Base-by-base conservation (phyloP, 169 alveolate genomes). In the Plasmodium sp. region DNA sequence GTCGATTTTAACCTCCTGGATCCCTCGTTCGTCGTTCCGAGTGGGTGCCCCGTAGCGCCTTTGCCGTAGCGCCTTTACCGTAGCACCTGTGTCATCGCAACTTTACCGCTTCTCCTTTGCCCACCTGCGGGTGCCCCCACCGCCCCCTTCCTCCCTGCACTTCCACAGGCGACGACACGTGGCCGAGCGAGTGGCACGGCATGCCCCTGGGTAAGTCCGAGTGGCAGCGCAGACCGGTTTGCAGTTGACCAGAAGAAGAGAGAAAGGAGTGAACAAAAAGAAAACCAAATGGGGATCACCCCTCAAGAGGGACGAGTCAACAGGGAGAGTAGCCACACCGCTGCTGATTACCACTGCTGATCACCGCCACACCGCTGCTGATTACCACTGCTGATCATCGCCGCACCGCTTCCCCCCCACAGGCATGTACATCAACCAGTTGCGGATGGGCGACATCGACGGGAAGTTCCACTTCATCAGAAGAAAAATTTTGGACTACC, bases 361-460 rank as follows among this genome's bases (percentile, higher is more conserved):
- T 43, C 74, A 16, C n/a, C 1, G 5, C 39, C 75, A 14, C 33
- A 18, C 74, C 31, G 0, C n/a, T n/a, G n/a, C n/a, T n/a, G n/a
- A 18, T 58, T 5, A 5, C 9, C 4, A 33, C 27, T 0, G 7
- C 27, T 5, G 1, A 22, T 58, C 34, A 7, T 22, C 5, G 74
- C 33, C 33, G 3, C 33, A 16, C 34, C 34, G 2, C 22, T 2
- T n/a, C 10, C 36, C 31, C 18, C 58, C 34, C 79, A 5, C 73
- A 84, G 93, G 93, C 27, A 41, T 48, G 56, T 84, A 84, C 79
- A 84, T 84, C 10, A 27, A 43, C 10, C 93, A 84, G 48, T 4
- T 84, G 0, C 73, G 93, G 62, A 84, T 84, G 93, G 93, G 93
- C 0, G 93, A 84, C n/a, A 84, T 84, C 2, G 93, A 84, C n/a